Conservation (phyloP, 1,139 yeast genomes). For the Saccharomycopsis hybrid region DNA sequence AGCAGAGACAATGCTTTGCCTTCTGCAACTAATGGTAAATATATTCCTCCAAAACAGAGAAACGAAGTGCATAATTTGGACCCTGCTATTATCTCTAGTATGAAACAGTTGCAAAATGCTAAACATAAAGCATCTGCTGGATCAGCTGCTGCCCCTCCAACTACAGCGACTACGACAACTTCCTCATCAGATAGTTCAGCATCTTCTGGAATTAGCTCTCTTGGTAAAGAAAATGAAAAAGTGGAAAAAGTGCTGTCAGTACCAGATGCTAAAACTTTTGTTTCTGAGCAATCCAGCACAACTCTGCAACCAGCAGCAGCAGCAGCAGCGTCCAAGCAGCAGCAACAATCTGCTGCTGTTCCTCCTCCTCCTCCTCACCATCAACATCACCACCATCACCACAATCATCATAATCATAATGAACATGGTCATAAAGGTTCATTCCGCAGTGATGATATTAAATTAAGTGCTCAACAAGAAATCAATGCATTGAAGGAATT, state of each 20-base stretch:
- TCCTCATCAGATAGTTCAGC: background rate
- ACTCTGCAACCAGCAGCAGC: background rate
- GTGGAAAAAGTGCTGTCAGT: background rate
- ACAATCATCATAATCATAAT: background rate
- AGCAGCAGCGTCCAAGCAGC: background rate
- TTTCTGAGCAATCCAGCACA: background rate
- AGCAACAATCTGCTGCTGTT: background rate
- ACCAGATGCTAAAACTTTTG: background rate
- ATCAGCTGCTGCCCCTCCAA: background rate
- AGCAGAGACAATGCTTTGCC: background rate
- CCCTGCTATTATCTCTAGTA: slow-evolving; percentile 67
- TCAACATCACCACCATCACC: slow-evolving; percentile 7
- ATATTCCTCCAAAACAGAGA: slow-evolving; percentile 62
- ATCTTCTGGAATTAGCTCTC: background rate
- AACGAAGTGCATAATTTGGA: slow-evolving; percentile 61
- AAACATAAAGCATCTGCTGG: background rate
- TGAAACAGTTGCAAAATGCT: slow-evolving; percentile 10
- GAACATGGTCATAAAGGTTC: background rate
- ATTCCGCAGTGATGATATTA: slow-evolving; percentile 3
- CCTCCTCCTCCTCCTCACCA: background rate
- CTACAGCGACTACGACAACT: background rate
- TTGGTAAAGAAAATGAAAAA: background rate
- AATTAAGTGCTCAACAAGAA: slow-evolving; percentile 35
- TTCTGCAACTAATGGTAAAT: slow-evolving; percentile 32
- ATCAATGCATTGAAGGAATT: slow-evolving; percentile 78